Evolutionary conservation across 495 filamentous ascomycete species (phyloP), one percentile per base, ranked within the genome.

Genomic region (Xylaria sp.): DNA sequence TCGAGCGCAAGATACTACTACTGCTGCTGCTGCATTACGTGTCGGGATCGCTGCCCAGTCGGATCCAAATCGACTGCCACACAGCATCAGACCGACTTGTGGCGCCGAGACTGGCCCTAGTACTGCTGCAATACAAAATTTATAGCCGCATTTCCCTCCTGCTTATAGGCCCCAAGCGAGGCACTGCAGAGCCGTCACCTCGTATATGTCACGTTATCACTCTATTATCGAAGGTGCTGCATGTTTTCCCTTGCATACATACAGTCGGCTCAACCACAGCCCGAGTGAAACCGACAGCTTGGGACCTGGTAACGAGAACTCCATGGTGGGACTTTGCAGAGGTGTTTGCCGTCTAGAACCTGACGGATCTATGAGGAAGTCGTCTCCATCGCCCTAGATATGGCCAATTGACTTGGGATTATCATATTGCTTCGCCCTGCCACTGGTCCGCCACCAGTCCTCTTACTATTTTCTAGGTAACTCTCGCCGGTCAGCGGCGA

Each of bases 151-250:
- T 48, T 59, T 66, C 29, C 33, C 61, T 37, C 50, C 19, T 41
- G 61, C 50, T 35, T 21, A 71, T 57, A 66, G 61, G 61, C 50
- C 61, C 35, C 37, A 21, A 33, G 61, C 29, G 50, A 71, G 52
- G 61, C 31, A 71, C 61, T 65, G 69, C 69, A 66, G 69, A 48
- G 50, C 46, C 37, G 59, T 71, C 61, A 71, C 69, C 61, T 71
- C 69, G 69, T 71, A 71, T 71, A 66, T 71, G 69, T 71, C 68
- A 70, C 68, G 50, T 53, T 63, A 70, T 70, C 68, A 70, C 68
- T 55, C 21, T 52, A 52, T 53, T 70, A 55, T 70, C 43, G 68
- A 61, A 63, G 55, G 14, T 43, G 37, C 41, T 63, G 44, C 58
- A 70, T 43, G 21, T 55, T 44, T 63, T 14, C 55, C 55, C 15